A percentile compares a stretch with the other conserved stretches of the same genome.
phyloP scores from a whole-genome alignment of 2,329 filamentous ascomycete species.

The Plectosphaerella sp. region DNA sequence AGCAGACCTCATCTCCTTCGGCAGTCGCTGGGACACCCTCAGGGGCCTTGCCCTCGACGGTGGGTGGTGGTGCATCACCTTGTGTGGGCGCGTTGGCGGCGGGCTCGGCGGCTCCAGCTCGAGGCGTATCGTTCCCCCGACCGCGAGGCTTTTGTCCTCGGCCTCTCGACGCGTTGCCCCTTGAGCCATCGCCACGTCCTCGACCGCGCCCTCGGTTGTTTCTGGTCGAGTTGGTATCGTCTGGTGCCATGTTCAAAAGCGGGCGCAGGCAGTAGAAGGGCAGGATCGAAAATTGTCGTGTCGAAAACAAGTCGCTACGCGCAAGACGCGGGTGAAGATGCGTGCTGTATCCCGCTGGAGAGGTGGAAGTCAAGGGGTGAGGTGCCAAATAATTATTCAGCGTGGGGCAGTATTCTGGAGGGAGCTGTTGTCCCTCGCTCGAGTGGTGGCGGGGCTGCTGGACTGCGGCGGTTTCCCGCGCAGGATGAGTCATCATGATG shows the following conservation, averaged over 20 bases:
- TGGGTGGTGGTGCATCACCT: slow-evolving; percentile 1
- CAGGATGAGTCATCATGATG: background rate
- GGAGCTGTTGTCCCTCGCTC: too few species aligned
- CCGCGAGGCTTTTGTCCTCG: slow-evolving; percentile 12
- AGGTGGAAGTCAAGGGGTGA: too few species aligned
- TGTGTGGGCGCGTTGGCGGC: background rate
- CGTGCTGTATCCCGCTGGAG: too few species aligned
- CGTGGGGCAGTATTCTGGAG: too few species aligned
- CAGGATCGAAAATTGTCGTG: background rate
- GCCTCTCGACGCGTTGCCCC: slow-evolving; percentile 20
- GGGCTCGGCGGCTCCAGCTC: background rate
- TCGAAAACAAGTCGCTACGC: too few species aligned
- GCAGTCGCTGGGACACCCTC: slow-evolving; percentile 7
- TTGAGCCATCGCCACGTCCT: slow-evolving; percentile 23
- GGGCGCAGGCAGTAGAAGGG: background rate
- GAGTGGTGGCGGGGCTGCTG: too few species aligned
- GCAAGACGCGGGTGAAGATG: too few species aligned
- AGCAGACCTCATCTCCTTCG: slow-evolving; percentile 79
- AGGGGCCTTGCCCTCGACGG: slow-evolving; percentile 15
- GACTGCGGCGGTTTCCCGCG: too few species aligned
- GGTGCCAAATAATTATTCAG: too few species aligned
- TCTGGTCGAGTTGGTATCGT: background rate
- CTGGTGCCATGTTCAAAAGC: background rate
- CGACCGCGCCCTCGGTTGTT: slow-evolving; percentile 30
- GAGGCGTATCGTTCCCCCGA: slow-evolving; percentile 4